Evolutionary conservation across 768 basidiomycete genomes (phyloP), one percentile per base, ranked within the genome.

Genomic region (Naematelia aurantialba): DNA sequence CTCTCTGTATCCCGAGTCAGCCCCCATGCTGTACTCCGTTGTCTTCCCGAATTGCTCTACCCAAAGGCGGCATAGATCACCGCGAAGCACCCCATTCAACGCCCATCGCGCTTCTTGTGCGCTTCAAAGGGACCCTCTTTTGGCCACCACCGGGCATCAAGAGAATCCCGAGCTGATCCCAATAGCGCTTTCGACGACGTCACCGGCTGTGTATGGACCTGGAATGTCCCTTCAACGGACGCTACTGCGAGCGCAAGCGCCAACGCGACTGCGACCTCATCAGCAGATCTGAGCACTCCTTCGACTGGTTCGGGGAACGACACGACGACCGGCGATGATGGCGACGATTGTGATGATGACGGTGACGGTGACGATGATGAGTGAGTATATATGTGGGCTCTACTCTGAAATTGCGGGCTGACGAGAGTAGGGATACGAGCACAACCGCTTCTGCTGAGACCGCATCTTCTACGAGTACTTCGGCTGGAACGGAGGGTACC

Each of bases 181-280:
- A 42, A 17, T 44, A 56, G 54, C 25, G 56, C 56, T 17, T 30
- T 30, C 4, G 47, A 50, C 5, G 21, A 14, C 11, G 45, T 47
- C 4, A 51, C 55, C 11, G 63, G 63, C 19, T 65, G 63, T 48
- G 53, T 61, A 3, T 64, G 59, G 55, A 52, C 58, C 30, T 65
- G 63, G 63, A 48, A 51, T 34, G 57, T 59, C 3, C 25, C 58
- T 14, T 58, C 57, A 42, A 31, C 50, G 4, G 30, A 17, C 17
- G 13, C 49, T 27, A 25, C 50, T 25, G 25, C 58, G 50, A 31
- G 5, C 27, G 14, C 34, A 8, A 17, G 29, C 5, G 12, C 45
- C 1, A 27, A 51, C 4, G n/a, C 50, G n/a, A 24, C 5, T 11
- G 26, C 56, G 17, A 25, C 53, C 12, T 31, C 53, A 42, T 39